phyloP scores from a whole-genome alignment of 345 rosid genomes.

The Pugionium cornutum region DNA sequence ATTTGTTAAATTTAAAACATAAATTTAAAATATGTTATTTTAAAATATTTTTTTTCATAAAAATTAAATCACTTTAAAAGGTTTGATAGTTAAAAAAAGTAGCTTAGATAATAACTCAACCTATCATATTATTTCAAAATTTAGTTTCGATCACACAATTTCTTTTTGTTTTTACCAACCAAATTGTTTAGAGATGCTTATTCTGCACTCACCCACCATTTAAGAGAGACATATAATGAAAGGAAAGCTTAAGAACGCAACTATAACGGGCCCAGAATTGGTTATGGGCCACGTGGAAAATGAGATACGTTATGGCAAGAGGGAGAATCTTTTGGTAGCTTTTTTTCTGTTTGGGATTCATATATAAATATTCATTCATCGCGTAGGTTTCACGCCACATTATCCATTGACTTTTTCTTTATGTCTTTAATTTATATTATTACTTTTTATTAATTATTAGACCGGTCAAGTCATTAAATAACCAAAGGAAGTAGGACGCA shows the following conservation, averaged over 20 bases:
- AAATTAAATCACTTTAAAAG: no score
- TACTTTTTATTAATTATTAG: neutral
- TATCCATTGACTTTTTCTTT: slow-evolving; percentile 37
- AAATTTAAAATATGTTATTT: no score
- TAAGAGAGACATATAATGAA: neutral
- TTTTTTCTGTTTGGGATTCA: neutral
- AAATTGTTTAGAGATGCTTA: neutral
- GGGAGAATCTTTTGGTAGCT: slow-evolving; percentile 33
- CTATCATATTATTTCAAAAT: no score
- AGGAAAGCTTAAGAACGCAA: neutral
- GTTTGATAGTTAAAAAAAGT: no score
- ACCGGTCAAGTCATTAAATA: slow-evolving; percentile 33
- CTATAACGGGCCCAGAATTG: slow-evolving; percentile 19
- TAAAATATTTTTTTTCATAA: no score
- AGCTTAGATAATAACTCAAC: no score
- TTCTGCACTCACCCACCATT: neutral
- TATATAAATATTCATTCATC: slow-evolving; percentile 12
- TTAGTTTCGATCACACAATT: no score
- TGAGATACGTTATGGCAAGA: slow-evolving; percentile 23
- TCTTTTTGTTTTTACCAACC: no score
- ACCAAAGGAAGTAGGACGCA: slow-evolving; percentile 28
- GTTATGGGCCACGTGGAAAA: slow-evolving; percentile 39
- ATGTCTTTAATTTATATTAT: neutral
- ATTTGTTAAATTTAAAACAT: no score
- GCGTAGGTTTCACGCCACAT: slow-evolving; percentile 47